phyloP scores from a whole-genome alignment of 106 monocot species.

The Apostasia ramifera region DNA sequence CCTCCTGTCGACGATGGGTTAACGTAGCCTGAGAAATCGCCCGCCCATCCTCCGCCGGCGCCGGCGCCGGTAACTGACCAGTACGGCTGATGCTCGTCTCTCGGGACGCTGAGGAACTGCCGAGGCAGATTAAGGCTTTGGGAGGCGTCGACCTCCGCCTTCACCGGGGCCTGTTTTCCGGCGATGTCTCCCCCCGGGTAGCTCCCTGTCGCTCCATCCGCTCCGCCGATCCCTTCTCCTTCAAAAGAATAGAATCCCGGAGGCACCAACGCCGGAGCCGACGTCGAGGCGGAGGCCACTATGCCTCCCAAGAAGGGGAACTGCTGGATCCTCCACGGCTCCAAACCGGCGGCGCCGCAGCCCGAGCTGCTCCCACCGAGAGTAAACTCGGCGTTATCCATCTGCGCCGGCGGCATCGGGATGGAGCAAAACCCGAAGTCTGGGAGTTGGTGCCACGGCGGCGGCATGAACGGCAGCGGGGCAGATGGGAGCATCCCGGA shows the following conservation, averaged over 20 bases:
- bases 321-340: constrained; percentile 45
- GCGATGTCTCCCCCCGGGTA: not conserved
- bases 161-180: constrained; percentile 10
- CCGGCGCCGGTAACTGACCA: not conserved
- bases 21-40: constrained; percentile 28
- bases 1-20: constrained; percentile 27
- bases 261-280: constrained; percentile 5
- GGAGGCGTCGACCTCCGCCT: not conserved
- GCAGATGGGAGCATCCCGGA: constrained; percentile 3
- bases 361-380: not conserved
- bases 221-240: constrained; percentile 4
- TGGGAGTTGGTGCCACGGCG: constrained; percentile 19
- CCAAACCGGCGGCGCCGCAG: constrained; percentile 14
- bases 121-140: constrained; percentile 7
- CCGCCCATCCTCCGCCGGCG: constrained; percentile 14
- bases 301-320: constrained; percentile 26
- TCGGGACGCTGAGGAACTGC: constrained; percentile 13
- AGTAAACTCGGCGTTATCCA: constrained; percentile 18
- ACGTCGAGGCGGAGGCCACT: constrained; percentile 3
- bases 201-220: not conserved
- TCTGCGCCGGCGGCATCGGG: constrained; percentile 19
- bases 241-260: constrained; percentile 37
- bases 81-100: constrained; percentile 18
- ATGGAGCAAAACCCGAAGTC: constrained; percentile 22
- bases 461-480: constrained; percentile 29